phyloP scores from a whole-genome alignment of 192 early-diverging fungal species.

The Lunasporangiospora selenospora region DNA sequence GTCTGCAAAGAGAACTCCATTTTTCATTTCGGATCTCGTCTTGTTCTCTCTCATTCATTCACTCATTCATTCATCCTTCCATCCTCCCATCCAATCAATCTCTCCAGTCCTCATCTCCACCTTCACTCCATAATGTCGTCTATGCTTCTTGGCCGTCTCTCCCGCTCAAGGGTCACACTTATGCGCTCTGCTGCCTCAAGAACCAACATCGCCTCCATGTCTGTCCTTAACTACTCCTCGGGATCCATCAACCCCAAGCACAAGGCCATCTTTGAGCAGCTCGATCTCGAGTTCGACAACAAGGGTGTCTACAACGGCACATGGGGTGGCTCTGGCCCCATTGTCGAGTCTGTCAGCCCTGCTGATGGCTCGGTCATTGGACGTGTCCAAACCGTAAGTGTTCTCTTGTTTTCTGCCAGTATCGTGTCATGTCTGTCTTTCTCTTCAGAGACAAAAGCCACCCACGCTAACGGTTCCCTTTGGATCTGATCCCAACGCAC shows the following conservation, averaged over 20 bases:
- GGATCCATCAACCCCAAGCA: constrained; percentile 42
- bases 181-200: constrained; percentile 31
- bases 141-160: constrained; percentile 30
- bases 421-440: background rate
- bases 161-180: constrained; percentile 27
- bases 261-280: constrained; percentile 58
- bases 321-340: constrained; percentile 71
- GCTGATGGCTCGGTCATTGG: constrained; percentile 89
- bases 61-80: background rate
- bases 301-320: constrained; percentile 79
- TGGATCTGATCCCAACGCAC: too few relatives aligned
- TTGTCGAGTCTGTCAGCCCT: constrained; percentile 70
- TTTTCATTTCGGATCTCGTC: background rate
- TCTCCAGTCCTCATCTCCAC: too few relatives aligned
- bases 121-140: constrained; percentile 23
- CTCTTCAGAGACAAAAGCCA: too few relatives aligned
- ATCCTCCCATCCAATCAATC: background rate
- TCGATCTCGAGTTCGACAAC: constrained; percentile 72
- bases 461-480: too few relatives aligned
- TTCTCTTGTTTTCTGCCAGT: background rate
- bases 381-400: constrained; percentile 70
- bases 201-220: constrained; percentile 37
- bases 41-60: background rate
- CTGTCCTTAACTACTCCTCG: constrained; percentile 45
- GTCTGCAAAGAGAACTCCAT: too few relatives aligned